Evolutionary conservation across 208 protist species (phyloP), one percentile per base, ranked within the genome.

Genomic region (Crithidia fasciculata): DNA sequence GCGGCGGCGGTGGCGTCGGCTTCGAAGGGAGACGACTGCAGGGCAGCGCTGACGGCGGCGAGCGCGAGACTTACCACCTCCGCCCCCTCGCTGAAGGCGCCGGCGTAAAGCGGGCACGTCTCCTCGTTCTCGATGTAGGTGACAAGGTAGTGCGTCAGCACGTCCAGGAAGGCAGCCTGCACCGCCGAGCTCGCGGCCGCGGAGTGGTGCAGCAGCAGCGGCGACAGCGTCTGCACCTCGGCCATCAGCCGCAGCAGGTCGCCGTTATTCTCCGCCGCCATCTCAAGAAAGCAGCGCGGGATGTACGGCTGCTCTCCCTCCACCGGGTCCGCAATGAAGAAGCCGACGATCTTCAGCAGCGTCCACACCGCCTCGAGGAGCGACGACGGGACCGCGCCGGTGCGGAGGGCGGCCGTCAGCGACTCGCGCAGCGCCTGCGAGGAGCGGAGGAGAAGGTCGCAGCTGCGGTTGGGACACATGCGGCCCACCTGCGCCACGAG

Each of bases 251-350:
- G 74, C 54, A 83, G 56, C 50, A 88, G 53, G 18, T 61, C 41
- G 8, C 50, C 36, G n/a, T 74, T 76, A 47, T 66, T 47, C 10
- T 74, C 41, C 37, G 36, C 28, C 8, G 50, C 62, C 41, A 72
- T 64, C n/a, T 78, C 73, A 4, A 79, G 50, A 66, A 95, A 95
- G 78, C 89, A 93, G 12, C 73, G 72, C 4, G 92, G 92, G 59
- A 94, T 88, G 64, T 69, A 89, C n/a, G 86, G 72, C 55, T 86
- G 68, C 77, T 96, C 92, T 41, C 89, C 88, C 16, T 94, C 88
- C 13, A 76, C 70, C 8, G 79, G 71, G 57, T 96, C 92, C 0
- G 84, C 83, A 18, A 96, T 72, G 61, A 95, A 95, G 50, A 80
- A 84, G 49, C 60, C 58, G 19, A 82, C 69, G 18, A 94, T 54